Conservation (phyloP, 352 stramenopile genomes). For the Pythium volutum region DNA sequence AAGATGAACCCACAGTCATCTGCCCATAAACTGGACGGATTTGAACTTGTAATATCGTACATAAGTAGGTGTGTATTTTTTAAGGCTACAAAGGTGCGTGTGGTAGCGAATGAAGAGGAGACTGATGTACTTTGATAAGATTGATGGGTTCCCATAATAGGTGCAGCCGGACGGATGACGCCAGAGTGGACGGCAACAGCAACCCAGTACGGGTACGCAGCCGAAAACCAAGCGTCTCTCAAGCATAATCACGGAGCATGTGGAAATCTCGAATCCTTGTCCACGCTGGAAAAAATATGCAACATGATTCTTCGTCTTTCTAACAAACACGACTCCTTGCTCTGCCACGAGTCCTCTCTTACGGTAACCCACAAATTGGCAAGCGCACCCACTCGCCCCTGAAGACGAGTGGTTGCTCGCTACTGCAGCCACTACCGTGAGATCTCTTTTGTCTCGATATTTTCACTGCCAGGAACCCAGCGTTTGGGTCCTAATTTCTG, state of each 20-base stretch:
- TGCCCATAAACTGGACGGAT: constrained; percentile 24
- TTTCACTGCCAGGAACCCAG: neutral
- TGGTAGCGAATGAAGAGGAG: neutral
- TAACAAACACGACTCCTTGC: too few relatives aligned
- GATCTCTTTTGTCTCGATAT: constrained; percentile 4
- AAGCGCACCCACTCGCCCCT: too few relatives aligned
- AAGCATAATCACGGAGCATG: neutral
- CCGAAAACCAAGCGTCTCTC: neutral
- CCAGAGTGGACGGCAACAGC: constrained; percentile 5
- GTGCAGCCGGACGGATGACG: constrained; percentile 8
- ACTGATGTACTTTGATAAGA: constrained; percentile 6
- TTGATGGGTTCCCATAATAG: constrained; percentile 18
- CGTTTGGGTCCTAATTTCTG: neutral
- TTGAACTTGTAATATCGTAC: neutral
- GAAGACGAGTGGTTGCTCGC: neutral
- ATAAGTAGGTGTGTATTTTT: neutral
- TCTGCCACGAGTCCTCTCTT: too few relatives aligned
- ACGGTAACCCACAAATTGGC: too few relatives aligned
- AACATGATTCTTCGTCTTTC: too few relatives aligned
- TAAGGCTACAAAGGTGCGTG: too few relatives aligned
- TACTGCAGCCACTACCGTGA: constrained; percentile 9
- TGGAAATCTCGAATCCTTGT: too few relatives aligned
- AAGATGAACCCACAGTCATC: constrained; percentile 13
- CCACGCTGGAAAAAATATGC: too few relatives aligned
- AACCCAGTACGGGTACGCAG: constrained; percentile 4